Conservation (phyloP, 1,139 yeast species). For the Eremothecium sinecaudum region DNA sequence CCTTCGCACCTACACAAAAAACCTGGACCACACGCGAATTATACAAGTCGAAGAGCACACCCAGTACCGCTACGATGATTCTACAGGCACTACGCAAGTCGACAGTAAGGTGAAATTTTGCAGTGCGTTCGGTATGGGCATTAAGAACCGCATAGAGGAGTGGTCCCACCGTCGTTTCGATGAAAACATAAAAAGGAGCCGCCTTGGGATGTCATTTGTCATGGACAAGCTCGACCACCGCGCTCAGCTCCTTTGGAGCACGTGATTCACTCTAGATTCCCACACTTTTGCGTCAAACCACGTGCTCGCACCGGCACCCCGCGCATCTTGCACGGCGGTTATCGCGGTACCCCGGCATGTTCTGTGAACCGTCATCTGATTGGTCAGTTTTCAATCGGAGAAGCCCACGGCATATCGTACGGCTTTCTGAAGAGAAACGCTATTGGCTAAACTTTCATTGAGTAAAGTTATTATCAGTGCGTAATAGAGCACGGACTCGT, state of each 20-base stretch:
- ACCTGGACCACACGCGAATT: constrained; percentile 75
- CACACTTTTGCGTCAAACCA: too few relatives aligned
- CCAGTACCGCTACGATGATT: constrained; percentile 36
- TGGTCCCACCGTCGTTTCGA: constrained; percentile 72
- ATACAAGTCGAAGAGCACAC: constrained; percentile 74
- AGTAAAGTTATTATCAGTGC: too few relatives aligned
- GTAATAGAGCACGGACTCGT: too few relatives aligned
- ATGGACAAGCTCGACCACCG: constrained; percentile 48
- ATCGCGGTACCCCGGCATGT: too few relatives aligned
- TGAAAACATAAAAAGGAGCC: constrained; percentile 55
- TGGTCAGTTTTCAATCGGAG: too few relatives aligned
- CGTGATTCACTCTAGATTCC: too few relatives aligned
- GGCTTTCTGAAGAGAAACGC: too few relatives aligned
- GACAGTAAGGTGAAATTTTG: constrained; percentile 55
- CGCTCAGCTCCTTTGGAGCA: constrained; percentile 1
- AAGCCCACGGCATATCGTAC: too few relatives aligned
- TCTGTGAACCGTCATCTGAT: too few relatives aligned
- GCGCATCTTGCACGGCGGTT: too few relatives aligned
- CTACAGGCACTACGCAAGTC: constrained; percentile 17
- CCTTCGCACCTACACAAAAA: constrained; percentile 68
- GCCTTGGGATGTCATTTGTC: constrained; percentile 68
- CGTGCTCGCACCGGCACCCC: too few relatives aligned
- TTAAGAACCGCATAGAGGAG: constrained; percentile 65
- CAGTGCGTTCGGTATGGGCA: constrained; percentile 48
- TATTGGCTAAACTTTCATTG: too few relatives aligned